phyloP scores from a whole-genome alignment of 2,329 filamentous ascomycete genomes.

The Neocatenulostroma microsporum region DNA sequence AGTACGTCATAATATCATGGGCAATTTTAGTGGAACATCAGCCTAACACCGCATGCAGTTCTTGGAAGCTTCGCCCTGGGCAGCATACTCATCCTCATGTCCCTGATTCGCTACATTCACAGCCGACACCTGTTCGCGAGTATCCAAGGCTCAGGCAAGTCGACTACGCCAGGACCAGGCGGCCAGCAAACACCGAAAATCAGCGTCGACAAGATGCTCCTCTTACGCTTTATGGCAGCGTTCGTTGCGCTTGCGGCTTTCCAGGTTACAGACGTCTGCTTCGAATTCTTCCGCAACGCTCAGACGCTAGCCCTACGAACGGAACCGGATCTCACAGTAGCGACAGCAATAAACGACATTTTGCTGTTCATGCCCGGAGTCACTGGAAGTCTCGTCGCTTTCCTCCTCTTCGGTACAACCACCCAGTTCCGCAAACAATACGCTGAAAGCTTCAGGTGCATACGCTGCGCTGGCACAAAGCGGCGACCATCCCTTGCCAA shows the following conservation, averaged over 20 bases:
- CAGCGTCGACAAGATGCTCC: slow-evolving; percentile 4
- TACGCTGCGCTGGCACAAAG: no score
- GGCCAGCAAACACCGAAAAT: slow-evolving; percentile 1
- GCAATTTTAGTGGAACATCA: no score
- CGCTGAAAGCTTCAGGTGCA: no score
- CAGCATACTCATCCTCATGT: slow-evolving; percentile 1
- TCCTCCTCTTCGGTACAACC: slow-evolving; percentile 8
- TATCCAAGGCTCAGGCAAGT: slow-evolving; percentile 1
- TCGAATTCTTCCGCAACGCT: slow-evolving; percentile 1
- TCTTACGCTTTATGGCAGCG: slow-evolving; percentile 6
- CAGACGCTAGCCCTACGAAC: neutral
- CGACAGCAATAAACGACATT: neutral
- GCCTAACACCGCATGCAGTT: slow-evolving; percentile 1
- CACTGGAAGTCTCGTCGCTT: slow-evolving; percentile 3
- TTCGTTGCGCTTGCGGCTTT: slow-evolving; percentile 5
- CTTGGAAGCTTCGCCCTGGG: slow-evolving; percentile 5
- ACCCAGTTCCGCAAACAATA: slow-evolving; percentile 5
- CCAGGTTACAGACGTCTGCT: slow-evolving; percentile 5
- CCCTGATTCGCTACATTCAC: slow-evolving; percentile 4
- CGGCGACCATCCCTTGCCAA: no score
- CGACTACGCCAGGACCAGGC: neutral
- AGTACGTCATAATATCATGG: neutral
- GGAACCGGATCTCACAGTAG: slow-evolving; percentile 2
- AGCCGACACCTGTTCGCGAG: slow-evolving; percentile 1
- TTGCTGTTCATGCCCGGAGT: slow-evolving; percentile 6